Evolutionary conservation across 305 asterid genomes (phyloP).

Genomic region (Coffea humblotiana): DNA sequence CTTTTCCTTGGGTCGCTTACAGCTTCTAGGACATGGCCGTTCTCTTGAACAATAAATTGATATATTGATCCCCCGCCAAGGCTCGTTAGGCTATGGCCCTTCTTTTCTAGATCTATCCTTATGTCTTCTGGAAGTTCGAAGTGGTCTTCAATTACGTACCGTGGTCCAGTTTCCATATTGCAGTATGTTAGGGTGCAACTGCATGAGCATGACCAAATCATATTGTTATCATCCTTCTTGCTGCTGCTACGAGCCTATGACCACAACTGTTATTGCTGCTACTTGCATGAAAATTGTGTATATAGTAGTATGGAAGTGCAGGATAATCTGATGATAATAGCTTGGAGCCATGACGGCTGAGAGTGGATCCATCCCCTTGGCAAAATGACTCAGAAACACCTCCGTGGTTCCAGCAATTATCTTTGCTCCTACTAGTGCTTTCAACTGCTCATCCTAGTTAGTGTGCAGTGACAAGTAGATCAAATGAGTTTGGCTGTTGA

Average conservation of each 20-base stretch:
- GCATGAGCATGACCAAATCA: constrained; percentile 16
- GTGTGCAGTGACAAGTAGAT: too few relatives aligned
- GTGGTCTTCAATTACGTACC: constrained; percentile 43
- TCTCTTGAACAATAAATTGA: constrained; percentile 50
- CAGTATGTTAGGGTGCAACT: constrained; percentile 50
- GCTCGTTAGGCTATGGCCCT: constrained; percentile 52
- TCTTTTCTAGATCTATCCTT: constrained; percentile 36
- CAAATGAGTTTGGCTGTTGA: too few relatives aligned
- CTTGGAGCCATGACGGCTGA: constrained; percentile 61
- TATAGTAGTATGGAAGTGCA: not conserved
- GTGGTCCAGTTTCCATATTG: constrained; percentile 67
- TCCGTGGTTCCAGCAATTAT: constrained; percentile 50
- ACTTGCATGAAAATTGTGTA: too few relatives aligned
- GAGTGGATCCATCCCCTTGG: constrained; percentile 55
- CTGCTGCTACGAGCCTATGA: not conserved
- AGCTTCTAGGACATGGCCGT: constrained; percentile 35
- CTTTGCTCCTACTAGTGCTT: constrained; percentile 45
- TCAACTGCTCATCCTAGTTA: constrained; percentile 28
- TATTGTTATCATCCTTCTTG: not conserved
- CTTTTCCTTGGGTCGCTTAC: constrained; percentile 68
- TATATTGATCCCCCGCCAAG: constrained; percentile 55
- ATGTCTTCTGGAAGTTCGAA: constrained; percentile 45
- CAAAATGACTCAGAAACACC: constrained; percentile 47
- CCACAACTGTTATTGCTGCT: not conserved
- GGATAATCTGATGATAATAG: constrained; percentile 46